Percentiles rank a stretch among this genome's conserved stretches.
Conservation (phyloP, 495 filamentous ascomycete genomes). For the Tricharina praecox region DNA sequence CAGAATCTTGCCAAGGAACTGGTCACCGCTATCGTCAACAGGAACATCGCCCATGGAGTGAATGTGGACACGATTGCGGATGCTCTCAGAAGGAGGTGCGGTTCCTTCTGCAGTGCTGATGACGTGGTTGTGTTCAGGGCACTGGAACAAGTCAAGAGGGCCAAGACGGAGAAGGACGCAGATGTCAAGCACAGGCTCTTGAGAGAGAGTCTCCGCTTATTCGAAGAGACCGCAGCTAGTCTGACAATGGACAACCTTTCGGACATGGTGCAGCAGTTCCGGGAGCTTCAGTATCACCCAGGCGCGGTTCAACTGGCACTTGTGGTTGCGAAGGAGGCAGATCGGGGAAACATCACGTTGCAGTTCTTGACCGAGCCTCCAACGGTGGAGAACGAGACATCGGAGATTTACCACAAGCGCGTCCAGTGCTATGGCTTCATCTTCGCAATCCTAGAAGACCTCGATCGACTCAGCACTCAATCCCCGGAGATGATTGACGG, state of each 20-base stretch:
- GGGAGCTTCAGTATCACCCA: conserved; percentile 69
- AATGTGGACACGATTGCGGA: conserved; percentile 96
- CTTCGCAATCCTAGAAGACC: conserved; percentile 52
- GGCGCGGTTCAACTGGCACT: conserved; percentile 84
- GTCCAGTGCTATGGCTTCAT: conserved; percentile 70
- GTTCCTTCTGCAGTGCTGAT: conserved; percentile 89
- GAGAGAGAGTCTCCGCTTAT: conserved; percentile 74
- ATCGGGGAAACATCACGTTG: conserved; percentile 67
- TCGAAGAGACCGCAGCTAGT: conserved; percentile 67
- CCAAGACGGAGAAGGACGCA: conserved; percentile 50
- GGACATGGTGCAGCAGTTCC: conserved; percentile 60
- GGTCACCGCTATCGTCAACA: conserved; percentile 94
- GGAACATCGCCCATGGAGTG: conserved; percentile 84
- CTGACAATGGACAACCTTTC: conserved; percentile 66
- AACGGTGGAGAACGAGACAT: conserved; percentile 30
- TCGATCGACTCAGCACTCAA: conserved; percentile 49
- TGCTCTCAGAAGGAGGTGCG: conserved; percentile 73
- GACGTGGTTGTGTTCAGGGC: conserved; percentile 97
- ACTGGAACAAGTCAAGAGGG: conserved; percentile 79
- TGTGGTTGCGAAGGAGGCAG: conserved; percentile 58
- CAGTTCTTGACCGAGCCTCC: conserved; percentile 53
- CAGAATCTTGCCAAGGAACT: conserved; percentile 89
- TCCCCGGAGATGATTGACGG: conserved; percentile 63
- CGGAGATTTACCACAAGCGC: conserved; percentile 47
- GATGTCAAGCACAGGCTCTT: conserved; percentile 55